phyloP scores from a whole-genome alignment of 2,329 filamentous ascomycete genomes.

The Verticillium nubilum region DNA sequence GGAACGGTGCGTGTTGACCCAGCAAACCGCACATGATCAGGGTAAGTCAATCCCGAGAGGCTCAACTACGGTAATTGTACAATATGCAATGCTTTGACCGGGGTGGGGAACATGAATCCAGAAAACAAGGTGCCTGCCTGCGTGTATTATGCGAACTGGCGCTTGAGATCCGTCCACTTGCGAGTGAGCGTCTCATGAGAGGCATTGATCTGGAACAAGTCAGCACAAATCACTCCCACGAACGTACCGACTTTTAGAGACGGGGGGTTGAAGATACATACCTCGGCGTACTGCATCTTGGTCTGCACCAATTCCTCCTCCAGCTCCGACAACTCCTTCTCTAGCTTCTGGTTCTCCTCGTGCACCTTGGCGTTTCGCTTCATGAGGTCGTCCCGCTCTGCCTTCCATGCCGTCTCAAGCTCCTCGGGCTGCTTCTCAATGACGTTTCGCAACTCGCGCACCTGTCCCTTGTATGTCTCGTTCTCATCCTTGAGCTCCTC shows the following conservation, averaged over 20 bases:
- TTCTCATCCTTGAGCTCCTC: conserved; percentile 85
- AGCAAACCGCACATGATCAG: not conserved
- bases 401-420: conserved; percentile 73
- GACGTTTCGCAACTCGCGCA: conserved; percentile 76
- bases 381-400: conserved; percentile 89
- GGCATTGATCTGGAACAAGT: conserved; percentile 55
- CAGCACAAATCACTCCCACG: not conserved
- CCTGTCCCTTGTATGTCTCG: conserved; percentile 79
- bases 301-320: conserved; percentile 88
- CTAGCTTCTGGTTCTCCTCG: conserved; percentile 81
- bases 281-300: conserved; percentile 94
- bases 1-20: not conserved
- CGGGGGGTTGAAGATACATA: conserved; percentile 41
- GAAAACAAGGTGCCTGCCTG: conserved; percentile 1
- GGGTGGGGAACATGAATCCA: too few relatives aligned
- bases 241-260: not conserved
- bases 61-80: not conserved
- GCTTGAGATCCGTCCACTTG: conserved; percentile 71
- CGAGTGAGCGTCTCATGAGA: conserved; percentile 67
- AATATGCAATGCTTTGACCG: not conserved
- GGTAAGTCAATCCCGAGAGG: not conserved
- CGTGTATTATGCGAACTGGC: conserved; percentile 41
- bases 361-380: conserved; percentile 89
- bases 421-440: conserved; percentile 88
- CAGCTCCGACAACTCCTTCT: conserved; percentile 86